Evolutionary conservation across 352 stramenopile genomes (phyloP).

Genomic region (Blastocystis sp.): DNA sequence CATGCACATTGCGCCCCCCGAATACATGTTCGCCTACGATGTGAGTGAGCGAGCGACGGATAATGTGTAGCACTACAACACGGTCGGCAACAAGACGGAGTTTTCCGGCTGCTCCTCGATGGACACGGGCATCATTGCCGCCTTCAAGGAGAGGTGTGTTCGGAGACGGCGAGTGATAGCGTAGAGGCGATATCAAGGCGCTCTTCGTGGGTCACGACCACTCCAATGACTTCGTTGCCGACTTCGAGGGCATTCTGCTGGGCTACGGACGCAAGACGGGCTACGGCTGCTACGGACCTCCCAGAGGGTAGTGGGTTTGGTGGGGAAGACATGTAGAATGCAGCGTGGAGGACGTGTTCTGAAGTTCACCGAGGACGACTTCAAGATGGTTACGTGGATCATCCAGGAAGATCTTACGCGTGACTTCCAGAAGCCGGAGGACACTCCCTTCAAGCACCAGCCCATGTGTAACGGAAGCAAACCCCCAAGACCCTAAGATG

Average conservation of each 20-base stretch:
- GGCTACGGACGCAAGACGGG: conserved; percentile 49
- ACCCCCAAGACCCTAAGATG: conserved; percentile 17
- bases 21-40: conserved; percentile 53
- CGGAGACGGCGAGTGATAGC: background rate
- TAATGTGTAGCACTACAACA: conserved; percentile 28
- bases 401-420: conserved; percentile 26
- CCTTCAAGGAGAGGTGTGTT: conserved; percentile 47
- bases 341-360: conserved; percentile 14
- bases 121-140: conserved; percentile 16
- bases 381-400: conserved; percentile 18
- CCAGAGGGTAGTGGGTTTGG: background rate
- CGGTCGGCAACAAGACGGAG: conserved; percentile 34
- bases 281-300: conserved; percentile 52
- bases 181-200: conserved; percentile 40
- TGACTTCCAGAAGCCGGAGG: conserved; percentile 1
- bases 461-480: conserved; percentile 18
- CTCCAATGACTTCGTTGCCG: conserved; percentile 45
- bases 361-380: conserved; percentile 6
- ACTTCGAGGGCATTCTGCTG: conserved; percentile 50
- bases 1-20: conserved; percentile 41
- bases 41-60: background rate
- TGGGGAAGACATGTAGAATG: conserved; percentile 7
- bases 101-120: conserved; percentile 42
- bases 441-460: background rate
- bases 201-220: conserved; percentile 51